A percentile compares a stretch with the other conserved stretches of the same genome.
Conservation (phyloP, 148 eudicot genomes). For the Spergularia bocconei region DNA sequence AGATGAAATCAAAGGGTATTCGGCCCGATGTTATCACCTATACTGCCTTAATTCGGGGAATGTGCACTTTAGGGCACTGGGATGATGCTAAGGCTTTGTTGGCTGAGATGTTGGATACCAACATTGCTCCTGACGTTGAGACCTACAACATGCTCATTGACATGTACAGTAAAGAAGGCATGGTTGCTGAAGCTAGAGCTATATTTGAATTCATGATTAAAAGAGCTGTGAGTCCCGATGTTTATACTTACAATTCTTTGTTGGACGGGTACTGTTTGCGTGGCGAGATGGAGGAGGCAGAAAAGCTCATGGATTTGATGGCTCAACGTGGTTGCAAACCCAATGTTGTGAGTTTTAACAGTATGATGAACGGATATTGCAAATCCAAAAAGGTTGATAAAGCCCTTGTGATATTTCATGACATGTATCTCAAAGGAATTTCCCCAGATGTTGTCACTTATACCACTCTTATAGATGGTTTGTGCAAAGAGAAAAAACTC, state of each 20-base stretch:
- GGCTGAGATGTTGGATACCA: neutral
- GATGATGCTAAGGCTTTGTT: conserved; percentile 7
- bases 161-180: conserved; percentile 13
- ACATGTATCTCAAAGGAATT: too few species aligned
- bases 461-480: too few species aligned
- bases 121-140: neutral
- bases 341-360: too few species aligned
- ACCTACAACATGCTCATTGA: conserved; percentile 12
- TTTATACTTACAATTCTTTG: neutral
- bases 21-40: conserved; percentile 14
- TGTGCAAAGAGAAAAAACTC: neutral
- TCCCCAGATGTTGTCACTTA: too few species aligned
- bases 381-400: too few species aligned
- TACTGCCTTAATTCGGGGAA: conserved; percentile 13
- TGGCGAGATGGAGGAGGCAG: conserved; percentile 16
- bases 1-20: conserved; percentile 17
- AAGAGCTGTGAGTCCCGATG: neutral
- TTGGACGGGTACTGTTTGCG: conserved; percentile 12
- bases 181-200: neutral
- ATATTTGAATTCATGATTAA: neutral
- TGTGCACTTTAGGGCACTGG: conserved; percentile 20
- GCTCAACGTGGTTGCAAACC: too few species aligned
- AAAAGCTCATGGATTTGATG: too few species aligned
- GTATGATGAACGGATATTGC: too few species aligned
- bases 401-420: too few species aligned